Base-by-base conservation (phyloP, 331 rosid species). In the Saraca asoca region DNA sequence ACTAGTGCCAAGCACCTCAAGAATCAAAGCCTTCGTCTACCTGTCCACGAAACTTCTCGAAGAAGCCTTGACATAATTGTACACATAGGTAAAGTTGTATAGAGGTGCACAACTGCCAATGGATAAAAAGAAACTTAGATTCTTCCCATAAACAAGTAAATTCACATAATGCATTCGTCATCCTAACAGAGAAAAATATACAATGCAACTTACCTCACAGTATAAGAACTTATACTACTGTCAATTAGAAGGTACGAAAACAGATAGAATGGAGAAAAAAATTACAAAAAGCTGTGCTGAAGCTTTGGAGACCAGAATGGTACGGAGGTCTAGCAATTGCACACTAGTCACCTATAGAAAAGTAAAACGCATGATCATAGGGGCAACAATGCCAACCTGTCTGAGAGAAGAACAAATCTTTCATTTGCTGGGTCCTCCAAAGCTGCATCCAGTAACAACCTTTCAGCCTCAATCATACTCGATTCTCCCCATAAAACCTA, bases 41-140 rank as follows among this genome's bases (percentile, higher is more conserved):
- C 97, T 94, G 99, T 94, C 99, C 80, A 90, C 96, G 35, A 88
- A 90, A 74, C 99, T 94, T 85, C 72, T 85, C 13, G 84, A 84
- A 71, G 99, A 90, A 74, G 75, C 80, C 89, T 88, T 94, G 86
- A 86, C 45, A 54, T 90, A 94, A 76, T 70, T 80, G 85, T 94
- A 94, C 72, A 86, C 72, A 34, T 78, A 86, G 82, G 90, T 73
- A 79, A 94, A 94, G 88, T 94, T 90, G 88, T 94, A 90, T 52
- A 94, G 71, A 49, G 97, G 99, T 85, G 88, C 95, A 58, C 99
- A 94, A 77, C 99, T 94, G 92, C 95, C 67, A 55, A 74, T 45
- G 59, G 46, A 67, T 82, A 82, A 66, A 15, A 74, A 15, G 48
- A 72, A 78, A 56, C 35, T 78, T 66, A 72, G 81, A 72, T 41